Base-by-base conservation (phyloP, 805 yeast species). In the Jamesozyma gamospora region DNA sequence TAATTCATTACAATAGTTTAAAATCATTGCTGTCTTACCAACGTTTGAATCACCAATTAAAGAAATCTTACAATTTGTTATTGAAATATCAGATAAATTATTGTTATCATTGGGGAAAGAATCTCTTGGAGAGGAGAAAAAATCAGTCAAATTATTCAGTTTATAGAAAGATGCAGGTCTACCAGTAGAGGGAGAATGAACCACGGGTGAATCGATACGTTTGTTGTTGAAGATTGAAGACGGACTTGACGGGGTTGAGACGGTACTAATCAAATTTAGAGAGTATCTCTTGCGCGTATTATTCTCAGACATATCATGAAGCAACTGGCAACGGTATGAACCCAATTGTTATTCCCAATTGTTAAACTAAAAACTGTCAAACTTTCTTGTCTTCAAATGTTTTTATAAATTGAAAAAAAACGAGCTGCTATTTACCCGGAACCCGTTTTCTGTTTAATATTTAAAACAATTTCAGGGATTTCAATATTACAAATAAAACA, bases 11-110 rank as follows among this genome's bases (percentile, higher is more conserved):
- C 70, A 67, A 41, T 67, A 70, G 16, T 65, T 60, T 6, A 69
- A 43, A 3, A 70, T 61, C 45, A 70, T 56, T 1, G 74, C 72
- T 8, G 72, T 65, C 43, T 70, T 70, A 1, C 75, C 75, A 2
- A 70, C 73, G 11, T 70, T 68, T 2, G 72, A 66, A 34, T 69
- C 69, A 2, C 75, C 74, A 24, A 70, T 56, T 4, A 68, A 50
- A 9, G 69, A 47, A 4, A 67, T 41, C 44, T 69, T 69, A 64
- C 56, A 35, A 47, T 56, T 18, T 2, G 59, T 46, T 14, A n/a
- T 18, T 16, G 37, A 17, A n/a, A 9, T 19, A 4, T 28, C 40
- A 31, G 25, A 13, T 4, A 16, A 4, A 21, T 8, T 21, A 21
- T 21, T 8, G 24, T 21, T 21, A 21, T 8, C 24, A 8, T 6